These are phyloP conservation scores for Tricladium varicosporioides DNA, from an alignment of 2,329 filamentous ascomycete genomes.

Conservation along the genomic window DNA sequence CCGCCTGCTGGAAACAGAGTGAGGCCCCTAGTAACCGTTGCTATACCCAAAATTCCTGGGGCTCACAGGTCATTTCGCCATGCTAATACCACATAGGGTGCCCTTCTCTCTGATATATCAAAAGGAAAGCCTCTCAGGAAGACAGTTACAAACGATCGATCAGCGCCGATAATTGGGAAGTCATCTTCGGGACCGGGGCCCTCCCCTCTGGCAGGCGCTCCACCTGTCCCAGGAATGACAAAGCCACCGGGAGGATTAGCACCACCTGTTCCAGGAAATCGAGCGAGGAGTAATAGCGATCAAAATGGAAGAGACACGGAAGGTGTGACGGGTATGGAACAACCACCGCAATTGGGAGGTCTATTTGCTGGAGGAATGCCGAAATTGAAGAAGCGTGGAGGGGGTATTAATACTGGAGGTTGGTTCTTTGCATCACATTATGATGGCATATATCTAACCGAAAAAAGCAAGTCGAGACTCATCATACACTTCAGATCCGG, in stretches of 20 bases:
- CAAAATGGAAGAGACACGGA: conserved; percentile 49
- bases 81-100: conserved; percentile 57
- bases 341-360: conserved; percentile 79
- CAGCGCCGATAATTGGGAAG: conserved; percentile 68
- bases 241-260: conserved; percentile 63
- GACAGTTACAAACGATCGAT: conserved; percentile 87
- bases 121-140: conserved; percentile 83
- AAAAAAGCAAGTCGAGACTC: conserved; percentile 63
- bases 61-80: conserved; percentile 22
- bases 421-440: conserved; percentile 22
- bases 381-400: conserved; percentile 84
- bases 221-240: conserved; percentile 69
- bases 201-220: conserved; percentile 70
- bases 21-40: conserved; percentile 38
- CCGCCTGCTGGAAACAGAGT: conserved; percentile 63
- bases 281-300: conserved; percentile 84
- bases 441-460: not conserved
- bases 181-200: conserved; percentile 52
- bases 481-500: conserved; percentile 80
- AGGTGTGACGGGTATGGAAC: conserved; percentile 45
- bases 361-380: conserved; percentile 94
- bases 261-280: conserved; percentile 66
- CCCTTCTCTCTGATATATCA: conserved; percentile 81
- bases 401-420: conserved; percentile 73
- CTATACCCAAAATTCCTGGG: conserved; percentile 20